Base-by-base conservation (phyloP, 2,329 filamentous ascomycete genomes). In the Arthrobotrys sphaeroides region DNA sequence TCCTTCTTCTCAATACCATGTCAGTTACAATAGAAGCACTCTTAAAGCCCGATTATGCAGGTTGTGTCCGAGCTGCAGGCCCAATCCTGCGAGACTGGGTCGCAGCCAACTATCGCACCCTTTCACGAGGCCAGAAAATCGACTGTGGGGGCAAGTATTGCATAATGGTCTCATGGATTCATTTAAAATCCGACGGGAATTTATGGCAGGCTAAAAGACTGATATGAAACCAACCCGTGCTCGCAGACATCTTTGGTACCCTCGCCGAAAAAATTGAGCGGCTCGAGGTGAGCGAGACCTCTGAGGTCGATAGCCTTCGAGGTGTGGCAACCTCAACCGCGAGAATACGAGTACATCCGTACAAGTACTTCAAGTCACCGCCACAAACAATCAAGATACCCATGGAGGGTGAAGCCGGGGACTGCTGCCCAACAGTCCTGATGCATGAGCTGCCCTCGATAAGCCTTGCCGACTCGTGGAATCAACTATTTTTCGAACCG, bases 401-500 rank as follows among this genome's bases (percentile, higher is more conserved):
- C 45, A 53, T 64, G 55, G 55, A 64, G 18, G 31, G 31, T 20
- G 70, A 74, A 9, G 20, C 38, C n/a, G 70, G 38, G 16, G 53
- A 57, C 12, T 57, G 18, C 16, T 49, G 55, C 31, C 69, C 69
- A 45, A 67, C 69, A 45, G 45, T 68, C 40, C 22, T 68, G 22
- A 57, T 74, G 55, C 62, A 64, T 33, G 62, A 68, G 13, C 13
- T 74, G 20, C 70, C 70, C 9, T 74, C 62, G 3, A 43, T 26
- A 22, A 22, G 13, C 28, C 36, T 73, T 45, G 33, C 69, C 26
- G 45, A 55, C 13, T 62, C 62, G 5, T 74, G 70, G 70, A 55
- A 74, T 26, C 62, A 74, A 47, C 61, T 80, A 3, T 70, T 78
- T 12, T 80, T 79, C 59, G 76, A 79, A 36, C 77, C 78, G 20